Percentiles rank a stretch among this genome's conserved stretches.
Evolutionary conservation across 1,139 yeast genomes (phyloP).

Genomic region (Diutina siamensis): DNA sequence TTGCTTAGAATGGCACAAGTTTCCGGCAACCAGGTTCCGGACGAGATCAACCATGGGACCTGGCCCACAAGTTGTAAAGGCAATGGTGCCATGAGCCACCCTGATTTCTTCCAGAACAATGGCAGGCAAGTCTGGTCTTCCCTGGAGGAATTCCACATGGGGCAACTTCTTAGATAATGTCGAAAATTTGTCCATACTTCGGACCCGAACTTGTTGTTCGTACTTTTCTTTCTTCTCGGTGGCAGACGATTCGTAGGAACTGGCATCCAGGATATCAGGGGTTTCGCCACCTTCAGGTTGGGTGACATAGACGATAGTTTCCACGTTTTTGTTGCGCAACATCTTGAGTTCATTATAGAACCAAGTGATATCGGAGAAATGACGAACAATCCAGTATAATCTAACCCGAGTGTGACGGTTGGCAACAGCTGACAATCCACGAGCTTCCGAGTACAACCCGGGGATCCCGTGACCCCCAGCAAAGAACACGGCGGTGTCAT

Average conservation of each 20-base stretch:
- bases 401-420: constrained; percentile 13
- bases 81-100: constrained; percentile 28
- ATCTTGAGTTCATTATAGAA: constrained; percentile 35
- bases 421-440: neutral
- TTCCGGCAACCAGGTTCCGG: constrained; percentile 9
- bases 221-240: no score
- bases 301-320: constrained; percentile 31
- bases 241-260: neutral
- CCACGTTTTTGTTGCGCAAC: constrained; percentile 20
- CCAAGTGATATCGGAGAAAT: constrained; percentile 33
- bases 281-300: constrained; percentile 15
- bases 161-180: constrained; percentile 7
- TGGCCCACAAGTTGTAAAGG: constrained; percentile 36
- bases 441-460: constrained; percentile 11
- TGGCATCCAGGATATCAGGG: neutral
- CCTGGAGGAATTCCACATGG: constrained; percentile 8
- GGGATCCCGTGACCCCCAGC: constrained; percentile 22
- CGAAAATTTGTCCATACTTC: neutral
- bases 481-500: constrained; percentile 24
- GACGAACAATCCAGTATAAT: constrained; percentile 42
- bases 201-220: neutral
- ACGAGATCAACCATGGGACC: constrained; percentile 10
- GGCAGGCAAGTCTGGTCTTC: constrained; percentile 19
- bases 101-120: constrained; percentile 25
- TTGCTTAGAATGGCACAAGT: constrained; percentile 9